phyloP scores from a whole-genome alignment of 495 filamentous ascomycete genomes.

The Cenococcum geophilum region DNA sequence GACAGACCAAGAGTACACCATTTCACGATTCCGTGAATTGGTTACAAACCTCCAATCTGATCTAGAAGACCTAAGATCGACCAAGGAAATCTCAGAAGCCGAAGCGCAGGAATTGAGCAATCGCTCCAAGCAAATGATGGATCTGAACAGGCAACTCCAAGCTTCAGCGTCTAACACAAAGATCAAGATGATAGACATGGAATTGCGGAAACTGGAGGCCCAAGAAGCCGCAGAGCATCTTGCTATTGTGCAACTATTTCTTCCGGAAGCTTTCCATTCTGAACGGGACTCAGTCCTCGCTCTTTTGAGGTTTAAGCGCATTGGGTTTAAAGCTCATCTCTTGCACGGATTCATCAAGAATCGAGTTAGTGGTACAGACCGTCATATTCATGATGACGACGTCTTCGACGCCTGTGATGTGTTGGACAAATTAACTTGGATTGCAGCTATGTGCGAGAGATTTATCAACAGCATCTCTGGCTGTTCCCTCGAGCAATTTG shows the following conservation, averaged over 20 bases:
- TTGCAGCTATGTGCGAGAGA: slow-evolving; percentile 72
- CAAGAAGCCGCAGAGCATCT: slow-evolving; percentile 86
- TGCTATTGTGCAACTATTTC: slow-evolving; percentile 77
- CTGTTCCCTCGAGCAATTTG: slow-evolving; percentile 72
- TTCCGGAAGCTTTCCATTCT: slow-evolving; percentile 73
- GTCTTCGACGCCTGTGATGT: slow-evolving; percentile 70
- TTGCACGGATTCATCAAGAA: slow-evolving; percentile 76
- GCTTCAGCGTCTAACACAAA: slow-evolving; percentile 83
- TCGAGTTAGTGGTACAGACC: slow-evolving; percentile 51
- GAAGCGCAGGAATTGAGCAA: slow-evolving; percentile 81
- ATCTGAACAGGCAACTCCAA: slow-evolving; percentile 90
- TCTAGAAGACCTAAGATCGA: slow-evolving; percentile 83
- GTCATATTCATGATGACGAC: slow-evolving; percentile 61
- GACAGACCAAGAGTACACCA: slow-evolving; percentile 82
- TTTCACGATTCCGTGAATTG: slow-evolving; percentile 79
- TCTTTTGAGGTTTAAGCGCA: slow-evolving; percentile 76
- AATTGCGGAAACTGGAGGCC: slow-evolving; percentile 78
- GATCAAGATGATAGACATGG: slow-evolving; percentile 86
- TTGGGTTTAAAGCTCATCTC: slow-evolving; percentile 81
- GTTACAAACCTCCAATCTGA: slow-evolving; percentile 81
- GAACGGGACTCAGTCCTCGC: slow-evolving; percentile 80
- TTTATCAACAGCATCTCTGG: slow-evolving; percentile 71
- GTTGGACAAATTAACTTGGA: slow-evolving; percentile 79
- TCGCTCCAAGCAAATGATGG: slow-evolving; percentile 87
- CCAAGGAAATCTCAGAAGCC: slow-evolving; percentile 83